A percentile compares a stretch with the other conserved stretches of the same genome.
Evolutionary conservation across 1,139 yeast species (phyloP).

Genomic region (Taphrina sp.): DNA sequence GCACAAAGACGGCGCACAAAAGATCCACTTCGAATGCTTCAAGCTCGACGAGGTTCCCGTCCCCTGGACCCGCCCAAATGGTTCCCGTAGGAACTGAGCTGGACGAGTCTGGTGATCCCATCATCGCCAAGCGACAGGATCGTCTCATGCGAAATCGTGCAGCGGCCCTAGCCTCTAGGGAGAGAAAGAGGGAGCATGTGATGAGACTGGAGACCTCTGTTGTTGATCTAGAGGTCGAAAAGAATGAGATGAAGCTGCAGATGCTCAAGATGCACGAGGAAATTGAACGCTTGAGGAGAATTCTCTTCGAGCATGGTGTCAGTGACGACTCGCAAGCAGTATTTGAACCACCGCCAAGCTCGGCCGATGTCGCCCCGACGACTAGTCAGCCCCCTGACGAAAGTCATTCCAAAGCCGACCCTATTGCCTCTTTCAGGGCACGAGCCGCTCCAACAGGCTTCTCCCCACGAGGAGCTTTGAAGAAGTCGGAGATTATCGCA

Average conservation of each 20-base stretch:
- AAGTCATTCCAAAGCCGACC: background rate
- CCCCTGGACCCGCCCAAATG: background rate
- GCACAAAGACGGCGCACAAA: conserved; percentile 19
- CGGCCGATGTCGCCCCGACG: background rate
- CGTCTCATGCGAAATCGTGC: conserved; percentile 32
- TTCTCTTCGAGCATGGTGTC: conserved; percentile 14
- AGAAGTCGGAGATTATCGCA: conserved; percentile 24
- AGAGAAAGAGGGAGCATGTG: conserved; percentile 31
- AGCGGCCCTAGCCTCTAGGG: conserved; percentile 28
- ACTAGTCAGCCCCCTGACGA: background rate
- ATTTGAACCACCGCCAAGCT: background rate
- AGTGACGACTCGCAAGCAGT: background rate
- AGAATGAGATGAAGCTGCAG: conserved; percentile 2
- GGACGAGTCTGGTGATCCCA: conserved; percentile 18
- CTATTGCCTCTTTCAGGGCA: background rate
- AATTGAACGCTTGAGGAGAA: conserved; percentile 7
- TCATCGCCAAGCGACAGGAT: conserved; percentile 21
- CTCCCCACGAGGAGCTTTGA: conserved; percentile 30
- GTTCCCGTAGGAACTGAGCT: conserved; percentile 11
- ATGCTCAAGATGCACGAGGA: conserved; percentile 8
- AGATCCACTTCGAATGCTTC: conserved; percentile 14
- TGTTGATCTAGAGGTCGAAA: conserved; percentile 16
- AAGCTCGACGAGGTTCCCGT: background rate
- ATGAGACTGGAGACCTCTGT: conserved; percentile 21
- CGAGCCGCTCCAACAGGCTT: conserved; percentile 30